Base-by-base conservation (phyloP, 2,329 filamentous ascomycete species). In the Claviceps citrina region DNA sequence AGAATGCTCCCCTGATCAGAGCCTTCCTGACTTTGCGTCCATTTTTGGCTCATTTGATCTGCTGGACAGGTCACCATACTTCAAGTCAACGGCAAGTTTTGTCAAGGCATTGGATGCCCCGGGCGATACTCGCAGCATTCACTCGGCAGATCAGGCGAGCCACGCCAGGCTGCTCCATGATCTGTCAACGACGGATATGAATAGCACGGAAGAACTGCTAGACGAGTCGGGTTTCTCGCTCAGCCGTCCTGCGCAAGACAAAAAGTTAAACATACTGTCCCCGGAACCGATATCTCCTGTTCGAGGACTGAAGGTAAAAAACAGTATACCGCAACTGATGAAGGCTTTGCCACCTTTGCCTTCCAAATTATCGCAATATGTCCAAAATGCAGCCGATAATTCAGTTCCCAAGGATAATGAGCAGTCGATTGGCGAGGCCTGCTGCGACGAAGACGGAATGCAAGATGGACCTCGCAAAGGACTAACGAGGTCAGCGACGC, bases 271-370 rank as follows among this genome's bases (percentile, higher is more conserved):
- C 10, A 61, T 68, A 27, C 45, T 68, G 26, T 63, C 63, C 4
- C 67, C 67, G n/a, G 60, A 65, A 34, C 67, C 67, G 12, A 63
- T 70, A 3, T 71, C 66, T 13, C 64, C 66, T 26, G 57, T 55
- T 26, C 58, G 59, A 22, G 57, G 64, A 45, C 55, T 69, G 15
- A 64, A 58, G 38, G 55, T 66, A 30, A 67, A 66, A 42, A 67
- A 65, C 45, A 70, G 65, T 45, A 66, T 68, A 38, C 65, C 68
- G 6, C 62, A 63, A 31, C 53, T 72, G 12, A 71, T 71, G 67
- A 72, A 73, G 49, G 62, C 64, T 18, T 47, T 72, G 31, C 69
- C 69, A 12, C 57, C 64, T 12, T 46, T 71, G 7, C 67, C 68
- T 3, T 51, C 51, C 4, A 54, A 57, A 26, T 43, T 43, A 9